phyloP scores from a whole-genome alignment of 1,139 yeast species.

The Suhomyces kunorum region DNA sequence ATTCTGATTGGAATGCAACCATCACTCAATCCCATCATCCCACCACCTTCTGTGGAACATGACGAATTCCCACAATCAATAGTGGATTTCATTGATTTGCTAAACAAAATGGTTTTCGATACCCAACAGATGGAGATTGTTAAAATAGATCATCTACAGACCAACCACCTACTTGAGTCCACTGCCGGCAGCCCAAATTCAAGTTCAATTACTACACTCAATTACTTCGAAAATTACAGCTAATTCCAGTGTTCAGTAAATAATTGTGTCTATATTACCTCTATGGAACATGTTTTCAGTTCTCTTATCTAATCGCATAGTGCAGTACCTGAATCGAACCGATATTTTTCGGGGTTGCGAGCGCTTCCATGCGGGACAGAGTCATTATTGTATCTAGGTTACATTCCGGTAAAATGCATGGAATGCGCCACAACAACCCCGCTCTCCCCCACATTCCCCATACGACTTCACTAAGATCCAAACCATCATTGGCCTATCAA shows the following conservation, averaged over 20 bases:
- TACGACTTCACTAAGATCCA: background rate
- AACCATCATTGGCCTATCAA: background rate
- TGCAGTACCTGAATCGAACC: background rate
- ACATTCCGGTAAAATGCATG: background rate
- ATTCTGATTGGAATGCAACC: constrained; percentile 38
- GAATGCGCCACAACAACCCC: constrained; percentile 1
- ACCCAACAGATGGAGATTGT: background rate
- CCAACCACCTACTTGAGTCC: constrained; percentile 1
- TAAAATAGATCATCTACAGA: background rate
- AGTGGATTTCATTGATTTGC: constrained; percentile 32
- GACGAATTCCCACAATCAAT: constrained; percentile 35
- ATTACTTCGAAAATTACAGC: background rate
- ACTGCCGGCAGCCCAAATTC: constrained; percentile 3
- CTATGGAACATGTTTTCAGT: background rate
- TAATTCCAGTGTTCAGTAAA: background rate
- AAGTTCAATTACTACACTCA: background rate
- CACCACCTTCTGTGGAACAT: constrained; percentile 31
- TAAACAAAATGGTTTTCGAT: constrained; percentile 22
- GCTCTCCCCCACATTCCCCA: background rate
- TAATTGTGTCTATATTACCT: background rate
- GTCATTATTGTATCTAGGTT: constrained; percentile 1
- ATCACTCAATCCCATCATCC: constrained; percentile 33
- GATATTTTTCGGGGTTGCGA: background rate
- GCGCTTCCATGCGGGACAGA: background rate
- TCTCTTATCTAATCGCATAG: constrained; percentile 4